Evolutionary conservation across 805 yeast species (phyloP).

Genomic region (Debaryomyces hansenii): DNA sequence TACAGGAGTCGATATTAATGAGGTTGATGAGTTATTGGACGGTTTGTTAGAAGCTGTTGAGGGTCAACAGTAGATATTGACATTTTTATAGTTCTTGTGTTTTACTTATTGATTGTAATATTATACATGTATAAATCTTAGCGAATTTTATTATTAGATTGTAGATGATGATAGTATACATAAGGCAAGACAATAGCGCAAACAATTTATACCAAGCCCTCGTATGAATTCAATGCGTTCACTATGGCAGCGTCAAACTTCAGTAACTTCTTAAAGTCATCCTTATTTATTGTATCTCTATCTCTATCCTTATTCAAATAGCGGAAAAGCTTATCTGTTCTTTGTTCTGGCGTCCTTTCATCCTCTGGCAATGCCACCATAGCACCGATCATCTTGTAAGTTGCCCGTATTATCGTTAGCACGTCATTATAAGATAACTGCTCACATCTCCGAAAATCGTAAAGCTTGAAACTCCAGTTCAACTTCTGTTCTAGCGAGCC

Average conservation of each 20-base stretch:
- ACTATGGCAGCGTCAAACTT: conserved; percentile 76
- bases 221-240: conserved; percentile 75
- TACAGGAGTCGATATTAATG: conserved; percentile 79
- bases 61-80: conserved; percentile 42
- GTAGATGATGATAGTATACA: not conserved
- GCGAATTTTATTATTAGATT: not conserved
- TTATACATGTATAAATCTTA: not conserved
- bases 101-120: not conserved
- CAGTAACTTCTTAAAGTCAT: conserved; percentile 81
- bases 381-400: conserved; percentile 93
- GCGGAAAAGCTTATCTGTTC: conserved; percentile 79
- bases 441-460: conserved; percentile 83
- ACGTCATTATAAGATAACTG: conserved; percentile 74
- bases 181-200: not conserved
- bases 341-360: conserved; percentile 86
- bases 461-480: conserved; percentile 85
- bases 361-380: conserved; percentile 88
- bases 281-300: conserved; percentile 63
- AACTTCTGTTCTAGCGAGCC: conserved; percentile 84
- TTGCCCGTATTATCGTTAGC: conserved; percentile 74
- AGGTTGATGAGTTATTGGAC: conserved; percentile 78
- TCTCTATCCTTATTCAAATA: conserved; percentile 70
- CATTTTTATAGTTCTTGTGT: not conserved
- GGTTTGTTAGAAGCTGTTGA: conserved; percentile 90
- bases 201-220: conserved; percentile 64